A percentile compares a stretch with the other conserved stretches of the same genome.
Evolutionary conservation across 208 protist species (phyloP).

Genomic region (Acanthamoeba sp.): DNA sequence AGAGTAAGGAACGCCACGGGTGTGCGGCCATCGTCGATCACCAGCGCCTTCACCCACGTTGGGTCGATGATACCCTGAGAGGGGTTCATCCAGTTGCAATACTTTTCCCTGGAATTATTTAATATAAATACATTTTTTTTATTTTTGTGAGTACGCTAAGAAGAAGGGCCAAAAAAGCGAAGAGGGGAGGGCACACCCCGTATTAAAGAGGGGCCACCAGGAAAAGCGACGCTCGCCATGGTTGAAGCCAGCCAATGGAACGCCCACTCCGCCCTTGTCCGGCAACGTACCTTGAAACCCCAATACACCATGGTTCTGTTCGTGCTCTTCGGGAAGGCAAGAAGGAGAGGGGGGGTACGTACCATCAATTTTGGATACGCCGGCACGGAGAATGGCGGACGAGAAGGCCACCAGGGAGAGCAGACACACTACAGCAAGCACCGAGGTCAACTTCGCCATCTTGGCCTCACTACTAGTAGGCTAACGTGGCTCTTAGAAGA

Average conservation of each 20-base stretch:
- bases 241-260: slow-evolving; percentile 70
- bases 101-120: background rate
- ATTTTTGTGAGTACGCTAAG: background rate
- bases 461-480: too few species aligned
- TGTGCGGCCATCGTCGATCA: slow-evolving; percentile 23
- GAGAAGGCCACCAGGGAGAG: background rate
- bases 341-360: background rate
- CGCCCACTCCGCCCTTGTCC: slow-evolving; percentile 14
- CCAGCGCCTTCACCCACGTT: slow-evolving; percentile 57
- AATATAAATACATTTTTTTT: background rate
- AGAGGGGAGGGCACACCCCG: background rate
- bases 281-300: background rate
- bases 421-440: background rate
- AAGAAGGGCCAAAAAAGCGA: background rate
- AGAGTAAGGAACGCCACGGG: slow-evolving; percentile 45
- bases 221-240: slow-evolving; percentile 34
- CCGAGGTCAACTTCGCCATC: background rate
- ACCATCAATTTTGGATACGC: slow-evolving; percentile 37
- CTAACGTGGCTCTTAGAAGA: too few species aligned
- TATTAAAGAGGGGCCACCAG: slow-evolving; percentile 55
- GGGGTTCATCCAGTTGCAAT: slow-evolving; percentile 65
- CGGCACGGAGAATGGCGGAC: background rate
- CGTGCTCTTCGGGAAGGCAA: too few species aligned
- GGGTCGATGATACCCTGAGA: slow-evolving; percentile 65
- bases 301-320: background rate